These are phyloP conservation scores for Botrytis porri DNA, from an alignment of 2,329 filamentous ascomycete species.

Conservation along the genomic window DNA sequence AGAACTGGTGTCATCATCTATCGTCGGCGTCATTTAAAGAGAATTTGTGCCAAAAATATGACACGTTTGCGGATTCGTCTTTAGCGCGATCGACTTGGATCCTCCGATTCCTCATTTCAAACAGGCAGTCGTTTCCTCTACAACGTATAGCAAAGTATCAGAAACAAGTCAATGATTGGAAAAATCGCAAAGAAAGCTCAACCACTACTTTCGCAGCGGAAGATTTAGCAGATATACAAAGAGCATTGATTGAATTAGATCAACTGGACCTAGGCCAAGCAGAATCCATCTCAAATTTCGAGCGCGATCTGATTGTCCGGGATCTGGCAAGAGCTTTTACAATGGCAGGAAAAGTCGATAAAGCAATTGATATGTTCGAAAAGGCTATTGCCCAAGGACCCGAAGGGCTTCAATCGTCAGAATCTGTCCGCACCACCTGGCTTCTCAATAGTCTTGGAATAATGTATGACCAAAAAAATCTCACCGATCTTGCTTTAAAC, in stretches of 20 bases:
- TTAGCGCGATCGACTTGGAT: slow-evolving; percentile 17
- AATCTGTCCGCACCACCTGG: slow-evolving; percentile 9
- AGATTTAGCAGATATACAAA: slow-evolving; percentile 17
- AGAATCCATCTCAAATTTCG: slow-evolving; percentile 9
- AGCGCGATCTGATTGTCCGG: slow-evolving; percentile 8
- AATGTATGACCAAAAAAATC: slow-evolving; percentile 15
- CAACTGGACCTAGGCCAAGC: background rate
- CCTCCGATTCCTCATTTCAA: slow-evolving; percentile 2
- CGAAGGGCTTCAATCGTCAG: background rate
- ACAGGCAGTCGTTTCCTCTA: slow-evolving; percentile 11
- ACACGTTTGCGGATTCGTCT: background rate
- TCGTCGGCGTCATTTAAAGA: slow-evolving; percentile 2
- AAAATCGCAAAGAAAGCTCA: background rate
- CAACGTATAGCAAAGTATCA: slow-evolving; percentile 17
- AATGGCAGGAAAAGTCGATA: slow-evolving; percentile 8
- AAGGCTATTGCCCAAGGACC: background rate
- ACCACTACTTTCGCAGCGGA: slow-evolving; percentile 3
- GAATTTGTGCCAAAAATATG: background rate
- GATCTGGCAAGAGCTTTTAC: slow-evolving; percentile 18
- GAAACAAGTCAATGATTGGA: slow-evolving; percentile 13
- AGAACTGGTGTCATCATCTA: slow-evolving; percentile 18
- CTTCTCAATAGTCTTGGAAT: slow-evolving; percentile 17
- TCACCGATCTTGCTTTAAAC: background rate
- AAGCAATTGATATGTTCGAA: slow-evolving; percentile 12
- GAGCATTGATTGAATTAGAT: slow-evolving; percentile 13